These are phyloP conservation scores for Candida ponderosae DNA, from an alignment of 805 yeast species.

Conservation along the genomic window DNA sequence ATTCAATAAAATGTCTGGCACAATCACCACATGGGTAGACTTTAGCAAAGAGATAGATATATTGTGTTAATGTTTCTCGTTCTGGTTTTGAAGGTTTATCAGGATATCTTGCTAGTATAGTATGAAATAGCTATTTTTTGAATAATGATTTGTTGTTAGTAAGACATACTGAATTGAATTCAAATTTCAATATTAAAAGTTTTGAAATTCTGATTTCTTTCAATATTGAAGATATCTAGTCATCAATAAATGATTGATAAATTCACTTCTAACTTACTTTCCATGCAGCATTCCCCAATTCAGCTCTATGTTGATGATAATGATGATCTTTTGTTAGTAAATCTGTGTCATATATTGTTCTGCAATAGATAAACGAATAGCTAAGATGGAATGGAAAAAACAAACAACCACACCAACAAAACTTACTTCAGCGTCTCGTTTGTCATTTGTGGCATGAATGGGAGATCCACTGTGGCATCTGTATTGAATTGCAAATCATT, in stretches of 20 bases:
- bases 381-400: neutral
- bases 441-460: conserved; percentile 86
- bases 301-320: no score
- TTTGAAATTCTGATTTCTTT: no score
- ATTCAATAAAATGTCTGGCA: conserved; percentile 77
- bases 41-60: conserved; percentile 71
- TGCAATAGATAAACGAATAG: conserved; percentile 16
- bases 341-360: no score
- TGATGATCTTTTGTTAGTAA: no score
- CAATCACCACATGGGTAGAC: conserved; percentile 98
- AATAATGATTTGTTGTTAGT: no score
- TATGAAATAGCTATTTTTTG: conserved; percentile 58
- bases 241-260: no score
- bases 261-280: conserved; percentile 19
- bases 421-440: conserved; percentile 57
- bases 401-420: neutral
- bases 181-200: no score
- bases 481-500: conserved; percentile 22
- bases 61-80: conserved; percentile 51
- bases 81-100: conserved; percentile 66
- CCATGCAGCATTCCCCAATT: conserved; percentile 90
- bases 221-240: no score
- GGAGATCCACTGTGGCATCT: conserved; percentile 2
- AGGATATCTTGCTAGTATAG: conserved; percentile 88
- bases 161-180: no score